phyloP scores from a whole-genome alignment of 2,329 filamentous ascomycete genomes.

The Paecilomyces dactylethromorphus region DNA sequence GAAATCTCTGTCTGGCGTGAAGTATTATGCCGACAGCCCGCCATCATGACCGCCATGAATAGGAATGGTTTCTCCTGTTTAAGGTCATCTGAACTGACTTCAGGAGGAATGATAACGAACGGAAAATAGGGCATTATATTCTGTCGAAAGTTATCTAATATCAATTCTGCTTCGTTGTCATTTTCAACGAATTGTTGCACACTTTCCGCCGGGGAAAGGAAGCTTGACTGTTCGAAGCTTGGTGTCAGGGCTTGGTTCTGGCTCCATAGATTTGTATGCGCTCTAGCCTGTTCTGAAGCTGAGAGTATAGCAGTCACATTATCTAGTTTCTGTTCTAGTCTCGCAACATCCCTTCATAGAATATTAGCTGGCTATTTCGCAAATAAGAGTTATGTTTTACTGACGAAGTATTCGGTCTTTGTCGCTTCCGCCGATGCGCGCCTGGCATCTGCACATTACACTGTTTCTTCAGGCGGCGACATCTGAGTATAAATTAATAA shows the following conservation, averaged over 20 bases:
- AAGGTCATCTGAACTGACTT: conserved; percentile 11
- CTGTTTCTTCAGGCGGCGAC: conserved; percentile 18
- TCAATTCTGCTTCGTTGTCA: conserved; percentile 7
- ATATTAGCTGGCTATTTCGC: background rate
- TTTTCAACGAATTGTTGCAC: conserved; percentile 3
- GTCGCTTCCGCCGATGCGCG: conserved; percentile 14
- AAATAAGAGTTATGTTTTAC: background rate
- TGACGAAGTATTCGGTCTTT: background rate
- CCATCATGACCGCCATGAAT: conserved; percentile 13
- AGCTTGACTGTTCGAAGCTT: background rate
- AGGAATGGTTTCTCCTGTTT: conserved; percentile 16
- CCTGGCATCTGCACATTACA: conserved; percentile 18
- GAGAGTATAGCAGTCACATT: conserved; percentile 15
- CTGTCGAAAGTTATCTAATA: conserved; percentile 6
- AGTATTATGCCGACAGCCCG: conserved; percentile 11
- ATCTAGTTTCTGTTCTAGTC: conserved; percentile 20
- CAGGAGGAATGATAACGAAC: conserved; percentile 14
- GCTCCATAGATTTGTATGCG: background rate
- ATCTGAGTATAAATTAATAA: conserved; percentile 12
- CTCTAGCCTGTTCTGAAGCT: conserved; percentile 8
- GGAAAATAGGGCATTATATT: conserved; percentile 18
- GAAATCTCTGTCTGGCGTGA: conserved; percentile 10
- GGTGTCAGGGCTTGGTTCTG: background rate
- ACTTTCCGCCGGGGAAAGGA: background rate
- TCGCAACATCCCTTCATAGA: conserved; percentile 14